Evolutionary conservation across 2,329 filamentous ascomycete species (phyloP), one percentile per base, ranked within the genome.

Genomic region (Pyrenochaeta sp.): DNA sequence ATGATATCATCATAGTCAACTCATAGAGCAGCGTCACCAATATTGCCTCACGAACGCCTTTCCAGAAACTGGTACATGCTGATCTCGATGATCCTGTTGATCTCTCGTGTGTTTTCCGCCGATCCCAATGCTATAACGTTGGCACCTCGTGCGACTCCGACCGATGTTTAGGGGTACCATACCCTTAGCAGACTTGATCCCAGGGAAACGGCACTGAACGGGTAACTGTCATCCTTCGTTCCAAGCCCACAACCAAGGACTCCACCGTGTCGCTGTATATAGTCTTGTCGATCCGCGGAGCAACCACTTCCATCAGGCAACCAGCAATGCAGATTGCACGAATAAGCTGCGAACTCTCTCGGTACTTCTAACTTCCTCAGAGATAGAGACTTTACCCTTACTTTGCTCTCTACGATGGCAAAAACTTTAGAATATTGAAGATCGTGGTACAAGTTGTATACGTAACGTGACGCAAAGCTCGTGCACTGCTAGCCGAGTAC

Each of bases 341-440:
- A n/a, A 46, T 13, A 44, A 27, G 37, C 43, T 50, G 22, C 45
- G 42, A 62, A 59, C 15, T 53, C 27, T 58, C 56, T 59, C 59
- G 59, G 59, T n/a, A 37, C 45, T 62, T 58, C 55, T 27, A 6
- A 27, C 40, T 10, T 10, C 8, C n/a, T 39, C 15, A 19, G 36
- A 39, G 36, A 39, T 19, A 13, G 36, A 39, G 15, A 39, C 15
- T 6, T 6, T 5, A 8, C 36, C 13, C 36, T 8, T 4, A 19
- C 10, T 39, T 36, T 2, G 25, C 12, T 28, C 25, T 27, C 25
- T 13, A n/a, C 40, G 54, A 55, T 54, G 54, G 28, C 36, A 40
- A 48, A 50, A 13, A 36, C 44, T 48, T 10, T 50, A 52, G 45
- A 47, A 55, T 52, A 55, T 51, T 53, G 52, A 45, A 44, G 45